Base-by-base conservation (phyloP, 331 rosid genomes). In the Telfairia occidentalis region DNA sequence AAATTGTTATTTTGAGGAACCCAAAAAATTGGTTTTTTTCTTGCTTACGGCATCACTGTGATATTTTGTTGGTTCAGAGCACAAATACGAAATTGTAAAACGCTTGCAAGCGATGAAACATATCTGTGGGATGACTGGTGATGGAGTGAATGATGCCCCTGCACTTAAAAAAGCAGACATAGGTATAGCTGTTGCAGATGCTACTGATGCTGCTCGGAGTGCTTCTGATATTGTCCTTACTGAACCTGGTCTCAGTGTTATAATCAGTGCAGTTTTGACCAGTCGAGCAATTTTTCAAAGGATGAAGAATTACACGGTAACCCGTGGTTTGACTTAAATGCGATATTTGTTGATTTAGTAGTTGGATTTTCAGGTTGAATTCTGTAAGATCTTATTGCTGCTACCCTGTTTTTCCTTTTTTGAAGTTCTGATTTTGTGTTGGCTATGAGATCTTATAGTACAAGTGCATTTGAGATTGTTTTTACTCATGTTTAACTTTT, bases 41-140 rank as follows among this genome's bases (percentile, higher is more conserved):
- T 40, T 13, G 67, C 10, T 35, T 34, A 52, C 40, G 54, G 35
- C 4, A 13, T 74, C 30, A 23, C 52, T 23, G 3, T 74, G 52
- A 74, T 74, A n/a, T 52, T 40, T 55, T 53, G 7, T 71, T 85
- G 75, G 72, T 40, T 73, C 86, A 95, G 99, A 95, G 85, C 99
- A 95, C 87, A 95, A 95, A 75, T 95, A 95, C 1, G 99, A 92
- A 92, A 95, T 95, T 46, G 97, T 95, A 78, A 95, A 95, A 82
- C 99, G 97, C 58, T 85, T 95, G 87, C 99, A 95, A 95, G 97
- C 99, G 21, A 90, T 87, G 92, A 95, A 95, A 75, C 99, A 95
- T 82, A 95, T 95, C 3, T 95, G 99, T 60, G 99, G 99, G 76
- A 95, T 95, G 99, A 95, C 99, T 28, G 99, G 99, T 37, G 99